These are phyloP conservation scores for Globisporangium takayamanum DNA, from an alignment of 352 stramenopile species.

Conservation along the genomic window DNA sequence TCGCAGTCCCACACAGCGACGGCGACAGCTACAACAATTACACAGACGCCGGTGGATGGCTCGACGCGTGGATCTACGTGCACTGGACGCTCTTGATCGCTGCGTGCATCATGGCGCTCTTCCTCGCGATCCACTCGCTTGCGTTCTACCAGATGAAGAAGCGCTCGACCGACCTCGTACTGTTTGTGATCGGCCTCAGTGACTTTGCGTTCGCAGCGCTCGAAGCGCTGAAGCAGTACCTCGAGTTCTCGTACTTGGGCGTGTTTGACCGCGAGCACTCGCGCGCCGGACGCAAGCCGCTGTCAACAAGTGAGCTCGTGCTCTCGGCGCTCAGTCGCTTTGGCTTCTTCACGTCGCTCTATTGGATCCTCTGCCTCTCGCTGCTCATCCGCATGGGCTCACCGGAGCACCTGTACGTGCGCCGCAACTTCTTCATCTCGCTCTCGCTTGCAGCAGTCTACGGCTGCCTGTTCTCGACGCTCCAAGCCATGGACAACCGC, in stretches of 20 bases:
- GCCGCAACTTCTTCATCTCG: slow-evolving; percentile 41
- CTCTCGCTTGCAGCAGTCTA: slow-evolving; percentile 40
- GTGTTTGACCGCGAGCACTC: slow-evolving; percentile 18
- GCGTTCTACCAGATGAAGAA: slow-evolving; percentile 58
- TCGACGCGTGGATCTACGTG: slow-evolving; percentile 34
- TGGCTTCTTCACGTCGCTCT: slow-evolving; percentile 72
- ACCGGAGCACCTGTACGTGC: slow-evolving; percentile 44
- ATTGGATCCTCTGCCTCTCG: slow-evolving; percentile 65
- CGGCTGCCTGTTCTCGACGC: slow-evolving; percentile 40
- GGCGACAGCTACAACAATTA: not conserved
- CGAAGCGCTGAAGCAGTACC: slow-evolving; percentile 41
- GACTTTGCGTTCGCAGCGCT: slow-evolving; percentile 45
- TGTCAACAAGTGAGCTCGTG: slow-evolving; percentile 19
- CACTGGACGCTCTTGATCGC: slow-evolving; percentile 43
- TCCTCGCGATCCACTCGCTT: slow-evolving; percentile 52
- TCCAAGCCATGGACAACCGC: slow-evolving; percentile 20
- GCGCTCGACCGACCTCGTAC: slow-evolving; percentile 58
- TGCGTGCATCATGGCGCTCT: slow-evolving; percentile 33
- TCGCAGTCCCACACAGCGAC: not conserved
- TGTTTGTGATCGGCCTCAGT: slow-evolving; percentile 56
- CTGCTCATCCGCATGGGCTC: slow-evolving; percentile 58
- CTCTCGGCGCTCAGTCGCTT: slow-evolving; percentile 44
- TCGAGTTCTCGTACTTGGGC: slow-evolving; percentile 37
- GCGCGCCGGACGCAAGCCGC: slow-evolving; percentile 1
- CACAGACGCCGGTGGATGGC: slow-evolving; percentile 16